Evolutionary conservation across 805 yeast species (phyloP).

Genomic region (Saccharomycopsis schoenii): DNA sequence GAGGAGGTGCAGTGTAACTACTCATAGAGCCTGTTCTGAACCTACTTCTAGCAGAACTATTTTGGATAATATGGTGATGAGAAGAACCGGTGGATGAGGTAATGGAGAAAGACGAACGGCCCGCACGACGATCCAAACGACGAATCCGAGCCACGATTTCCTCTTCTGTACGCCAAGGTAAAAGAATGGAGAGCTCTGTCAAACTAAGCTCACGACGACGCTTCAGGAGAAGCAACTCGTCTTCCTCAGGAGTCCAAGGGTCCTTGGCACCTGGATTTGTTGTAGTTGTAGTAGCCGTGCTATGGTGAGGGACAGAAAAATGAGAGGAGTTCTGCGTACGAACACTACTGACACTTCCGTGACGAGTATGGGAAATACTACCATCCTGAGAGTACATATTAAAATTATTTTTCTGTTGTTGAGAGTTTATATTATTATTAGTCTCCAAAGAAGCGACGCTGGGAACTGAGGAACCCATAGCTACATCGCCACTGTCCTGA

Average conservation of each 20-base stretch:
- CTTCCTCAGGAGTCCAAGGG: slow-evolving; percentile 56
- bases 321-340: neutral
- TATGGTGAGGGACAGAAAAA: neutral
- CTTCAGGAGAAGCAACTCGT: slow-evolving; percentile 49
- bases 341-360: neutral
- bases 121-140: neutral
- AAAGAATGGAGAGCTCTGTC: slow-evolving; percentile 61
- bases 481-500: slow-evolving; percentile 7
- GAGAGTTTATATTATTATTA: neutral
- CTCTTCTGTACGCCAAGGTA: slow-evolving; percentile 65
- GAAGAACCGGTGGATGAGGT: neutral
- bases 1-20: neutral
- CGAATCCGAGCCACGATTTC: slow-evolving; percentile 59
- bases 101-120: neutral
- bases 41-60: neutral
- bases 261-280: slow-evolving; percentile 4
- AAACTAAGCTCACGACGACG: slow-evolving; percentile 50
- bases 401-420: slow-evolving; percentile 10
- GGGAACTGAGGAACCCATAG: neutral
- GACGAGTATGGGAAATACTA: neutral
- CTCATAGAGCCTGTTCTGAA: neutral
- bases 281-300: neutral
- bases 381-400: slow-evolving; percentile 9
- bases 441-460: slow-evolving; percentile 5
- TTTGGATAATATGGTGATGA: neutral